Conservation (phyloP, 148 eudicot genomes). For the Mesembryanthemum crystallinum region DNA sequence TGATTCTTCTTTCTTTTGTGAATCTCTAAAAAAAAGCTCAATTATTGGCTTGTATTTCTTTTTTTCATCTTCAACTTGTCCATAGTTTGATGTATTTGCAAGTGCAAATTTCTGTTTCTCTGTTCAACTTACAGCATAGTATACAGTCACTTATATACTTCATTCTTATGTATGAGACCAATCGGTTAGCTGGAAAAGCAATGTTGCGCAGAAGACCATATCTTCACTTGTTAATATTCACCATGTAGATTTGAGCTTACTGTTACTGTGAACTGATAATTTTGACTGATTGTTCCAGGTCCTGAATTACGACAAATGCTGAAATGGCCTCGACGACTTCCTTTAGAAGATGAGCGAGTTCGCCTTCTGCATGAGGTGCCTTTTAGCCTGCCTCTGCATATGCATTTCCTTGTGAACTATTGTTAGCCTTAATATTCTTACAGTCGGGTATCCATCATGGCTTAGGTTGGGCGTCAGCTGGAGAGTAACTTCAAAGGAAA, state of each 20-base stretch:
- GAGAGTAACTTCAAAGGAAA: conserved; percentile 78
- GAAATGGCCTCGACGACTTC: conserved; percentile 82
- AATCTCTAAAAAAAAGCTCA: not conserved
- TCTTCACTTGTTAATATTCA: not conserved
- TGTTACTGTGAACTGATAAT: not conserved
- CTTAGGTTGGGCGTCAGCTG: conserved; percentile 72
- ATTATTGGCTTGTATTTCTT: not conserved
- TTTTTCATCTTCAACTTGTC: not conserved
- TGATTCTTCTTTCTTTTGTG: too few relatives aligned
- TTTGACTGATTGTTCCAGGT: conserved; percentile 40
- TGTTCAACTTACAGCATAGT: not conserved
- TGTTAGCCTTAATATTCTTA: not conserved
- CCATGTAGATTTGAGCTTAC: not conserved
- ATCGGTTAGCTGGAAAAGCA: not conserved
- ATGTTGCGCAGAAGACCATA: not conserved
- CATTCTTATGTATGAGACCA: not conserved
- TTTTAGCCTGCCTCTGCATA: not conserved
- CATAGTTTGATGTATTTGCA: not conserved
- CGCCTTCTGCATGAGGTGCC: conserved; percentile 76
- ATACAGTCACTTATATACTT: not conserved
- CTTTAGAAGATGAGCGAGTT: conserved; percentile 77
- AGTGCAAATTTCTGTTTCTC: not conserved
- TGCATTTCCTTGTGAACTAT: not conserved
- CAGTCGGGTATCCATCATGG: not conserved
- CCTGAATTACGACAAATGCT: conserved; percentile 56